A percentile compares a stretch with the other conserved stretches of the same genome.
Evolutionary conservation across 2,329 filamentous ascomycete genomes (phyloP).

Genomic region (Alternaria arborescens): DNA sequence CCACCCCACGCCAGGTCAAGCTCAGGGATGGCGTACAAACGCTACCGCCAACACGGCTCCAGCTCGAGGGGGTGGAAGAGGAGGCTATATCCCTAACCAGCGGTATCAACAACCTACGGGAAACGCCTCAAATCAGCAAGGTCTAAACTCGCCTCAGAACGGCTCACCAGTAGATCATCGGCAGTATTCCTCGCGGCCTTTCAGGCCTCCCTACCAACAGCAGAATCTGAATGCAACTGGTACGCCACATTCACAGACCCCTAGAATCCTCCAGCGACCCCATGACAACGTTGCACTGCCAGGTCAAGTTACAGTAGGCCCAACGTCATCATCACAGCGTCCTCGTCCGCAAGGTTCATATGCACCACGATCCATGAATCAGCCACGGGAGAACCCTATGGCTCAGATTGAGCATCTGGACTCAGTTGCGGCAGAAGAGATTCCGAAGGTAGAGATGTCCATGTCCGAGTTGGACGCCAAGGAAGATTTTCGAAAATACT

Average conservation of each 20-base stretch:
- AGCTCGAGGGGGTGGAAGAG: conserved; percentile 21
- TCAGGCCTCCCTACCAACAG: conserved; percentile 7
- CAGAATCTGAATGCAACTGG: neutral
- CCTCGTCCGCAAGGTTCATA: conserved; percentile 23
- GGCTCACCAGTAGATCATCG: neutral
- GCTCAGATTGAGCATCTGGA: conserved; percentile 56
- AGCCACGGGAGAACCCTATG: conserved; percentile 36
- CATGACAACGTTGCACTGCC: conserved; percentile 15
- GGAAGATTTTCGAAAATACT: conserved; percentile 70
- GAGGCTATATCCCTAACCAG: conserved; percentile 14
- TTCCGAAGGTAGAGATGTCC: conserved; percentile 70
- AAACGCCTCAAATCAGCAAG: conserved; percentile 10
- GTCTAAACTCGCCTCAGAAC: conserved; percentile 7
- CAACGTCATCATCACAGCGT: conserved; percentile 14
- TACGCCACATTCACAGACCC: conserved; percentile 13
- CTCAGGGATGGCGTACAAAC: conserved; percentile 13
- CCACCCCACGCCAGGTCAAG: conserved; percentile 18
- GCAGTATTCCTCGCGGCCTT: neutral
- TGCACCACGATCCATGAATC: conserved; percentile 24
- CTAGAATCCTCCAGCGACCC: conserved; percentile 35
- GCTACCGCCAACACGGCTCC: conserved; percentile 5
- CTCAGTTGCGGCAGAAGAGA: conserved; percentile 54
- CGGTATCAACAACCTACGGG: conserved; percentile 19
- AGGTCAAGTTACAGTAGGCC: conserved; percentile 10
- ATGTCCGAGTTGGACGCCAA: conserved; percentile 72